phyloP scores from a whole-genome alignment of 2,329 filamentous ascomycete species.

The Paecilomyces formosus region DNA sequence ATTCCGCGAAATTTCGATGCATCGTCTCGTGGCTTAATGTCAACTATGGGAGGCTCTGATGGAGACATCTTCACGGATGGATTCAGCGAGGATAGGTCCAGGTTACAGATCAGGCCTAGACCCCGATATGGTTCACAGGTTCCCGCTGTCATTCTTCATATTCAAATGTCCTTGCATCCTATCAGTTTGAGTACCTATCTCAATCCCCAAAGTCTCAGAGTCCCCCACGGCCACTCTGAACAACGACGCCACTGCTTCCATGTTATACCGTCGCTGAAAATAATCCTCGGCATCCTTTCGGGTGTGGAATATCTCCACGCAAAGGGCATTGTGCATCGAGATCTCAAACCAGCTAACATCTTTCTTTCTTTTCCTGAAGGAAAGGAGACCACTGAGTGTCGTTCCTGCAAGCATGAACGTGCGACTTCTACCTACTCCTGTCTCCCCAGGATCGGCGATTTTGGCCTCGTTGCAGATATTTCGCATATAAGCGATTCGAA shows the following conservation, averaged over 20 bases:
- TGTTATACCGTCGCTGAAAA: constrained; percentile 46
- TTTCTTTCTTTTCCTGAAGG: constrained; percentile 50
- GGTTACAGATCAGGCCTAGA: constrained; percentile 21
- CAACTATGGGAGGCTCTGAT: constrained; percentile 26
- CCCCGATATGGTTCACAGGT: constrained; percentile 16
- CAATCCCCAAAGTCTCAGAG: constrained; percentile 25
- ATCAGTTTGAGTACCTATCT: constrained; percentile 56
- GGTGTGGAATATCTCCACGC: constrained; percentile 59
- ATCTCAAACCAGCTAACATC: constrained; percentile 62
- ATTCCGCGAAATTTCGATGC: constrained; percentile 37
- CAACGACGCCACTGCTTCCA: constrained; percentile 55
- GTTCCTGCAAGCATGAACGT: constrained; percentile 31
- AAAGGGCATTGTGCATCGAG: constrained; percentile 56
- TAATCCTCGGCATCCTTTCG: constrained; percentile 54
- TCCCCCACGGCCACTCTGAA: constrained; percentile 13
- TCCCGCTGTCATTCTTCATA: constrained; percentile 48
- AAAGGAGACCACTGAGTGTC: constrained; percentile 41
- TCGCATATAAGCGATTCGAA: constrained; percentile 30
- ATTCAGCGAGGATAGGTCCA: constrained; percentile 26
- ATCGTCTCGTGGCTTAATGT: constrained; percentile 22
- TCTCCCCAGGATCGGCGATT: constrained; percentile 59
- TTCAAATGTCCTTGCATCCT: constrained; percentile 62
- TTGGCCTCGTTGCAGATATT: constrained; percentile 56
- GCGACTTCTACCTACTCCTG: constrained; percentile 33
- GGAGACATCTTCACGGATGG: constrained; percentile 37